phyloP scores from a whole-genome alignment of 352 stramenopile genomes.

The Pythium insidiosum region DNA sequence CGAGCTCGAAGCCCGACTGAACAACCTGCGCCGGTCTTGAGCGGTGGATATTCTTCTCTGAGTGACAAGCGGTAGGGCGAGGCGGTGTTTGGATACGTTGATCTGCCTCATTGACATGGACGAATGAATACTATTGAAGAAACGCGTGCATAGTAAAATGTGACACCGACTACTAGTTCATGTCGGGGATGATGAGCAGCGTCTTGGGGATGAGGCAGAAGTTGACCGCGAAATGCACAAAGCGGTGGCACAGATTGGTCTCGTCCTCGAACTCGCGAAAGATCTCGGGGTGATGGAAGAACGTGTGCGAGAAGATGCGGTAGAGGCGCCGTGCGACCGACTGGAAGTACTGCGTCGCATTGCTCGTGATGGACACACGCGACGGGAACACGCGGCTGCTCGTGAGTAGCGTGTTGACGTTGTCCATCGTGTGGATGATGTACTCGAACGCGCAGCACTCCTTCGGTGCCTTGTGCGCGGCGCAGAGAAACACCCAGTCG shows the following conservation, averaged over 20 bases:
- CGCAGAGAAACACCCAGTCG: slow-evolving; percentile 82
- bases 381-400: slow-evolving; percentile 77
- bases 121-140: too few relatives aligned
- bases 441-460: slow-evolving; percentile 85
- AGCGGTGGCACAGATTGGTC: slow-evolving; percentile 75
- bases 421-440: slow-evolving; percentile 83
- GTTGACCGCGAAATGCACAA: slow-evolving; percentile 74
- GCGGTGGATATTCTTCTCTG: not conserved
- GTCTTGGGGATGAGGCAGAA: slow-evolving; percentile 80
- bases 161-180: too few relatives aligned
- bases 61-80: too few relatives aligned
- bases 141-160: too few relatives aligned
- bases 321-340: slow-evolving; percentile 73
- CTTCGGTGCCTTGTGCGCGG: slow-evolving; percentile 72
- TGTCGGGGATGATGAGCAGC: slow-evolving; percentile 78
- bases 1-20: slow-evolving; percentile 95
- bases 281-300: slow-evolving; percentile 70
- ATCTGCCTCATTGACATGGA: too few relatives aligned
- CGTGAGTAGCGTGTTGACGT: slow-evolving; percentile 78
- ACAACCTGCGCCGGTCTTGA: slow-evolving; percentile 90
- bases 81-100: too few relatives aligned
- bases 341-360: slow-evolving; percentile 83
- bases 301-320: slow-evolving; percentile 83
- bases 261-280: slow-evolving; percentile 69
- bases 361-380: slow-evolving; percentile 65